Evolutionary conservation across 2,329 filamentous ascomycete genomes (phyloP), one percentile per base, ranked within the genome.

Genomic region (Xylariomycetidae sp.): DNA sequence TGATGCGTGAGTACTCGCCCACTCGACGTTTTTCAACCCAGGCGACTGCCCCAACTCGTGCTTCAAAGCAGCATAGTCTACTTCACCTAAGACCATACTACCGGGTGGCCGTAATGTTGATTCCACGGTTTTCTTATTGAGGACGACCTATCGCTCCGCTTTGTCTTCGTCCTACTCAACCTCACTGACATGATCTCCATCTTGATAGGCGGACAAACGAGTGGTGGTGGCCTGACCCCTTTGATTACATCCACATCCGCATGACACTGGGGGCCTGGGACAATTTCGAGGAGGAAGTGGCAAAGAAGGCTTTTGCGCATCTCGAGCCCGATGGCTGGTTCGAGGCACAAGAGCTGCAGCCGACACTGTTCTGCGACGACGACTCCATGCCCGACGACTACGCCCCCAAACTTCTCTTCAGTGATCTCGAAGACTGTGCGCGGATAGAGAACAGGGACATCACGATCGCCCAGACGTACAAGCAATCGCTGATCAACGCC

Each of bases 201-300:
- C 25, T 13, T 15, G 16, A 28, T 36, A 40, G 30, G 35, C 70
- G 69, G 13, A 59, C 63, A 3, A 64, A 74, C 36, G 58, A 64
- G 3, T 74, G 70, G 70, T 61, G 66, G 27, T 72, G 66, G 51
- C 68, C 71, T 4, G 69, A 77, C 31, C 63, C 68, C 2, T 69
- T 75, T 36, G 72, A 77, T 45, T 75, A 70, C 44, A 67, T 77
- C 27, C 72, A 77, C 49, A 67, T 66, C 1, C 67, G 72, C 25
- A 55, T 64, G 22, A 70, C 69, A 0, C 49, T 65, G 8, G 70
- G 68, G 14, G 72, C 67, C 44, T 76, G 70, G 66, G 55, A 59
- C 6, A 58, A 66, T 34, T 71, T 70, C 46, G 62, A 67, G 33
- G 47, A 48, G 1, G 61, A 74, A 30, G 58, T 77, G 14, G 71